Evolutionary conservation across 768 basidiomycete species (phyloP).

Genomic region (Grammothele lineata): DNA sequence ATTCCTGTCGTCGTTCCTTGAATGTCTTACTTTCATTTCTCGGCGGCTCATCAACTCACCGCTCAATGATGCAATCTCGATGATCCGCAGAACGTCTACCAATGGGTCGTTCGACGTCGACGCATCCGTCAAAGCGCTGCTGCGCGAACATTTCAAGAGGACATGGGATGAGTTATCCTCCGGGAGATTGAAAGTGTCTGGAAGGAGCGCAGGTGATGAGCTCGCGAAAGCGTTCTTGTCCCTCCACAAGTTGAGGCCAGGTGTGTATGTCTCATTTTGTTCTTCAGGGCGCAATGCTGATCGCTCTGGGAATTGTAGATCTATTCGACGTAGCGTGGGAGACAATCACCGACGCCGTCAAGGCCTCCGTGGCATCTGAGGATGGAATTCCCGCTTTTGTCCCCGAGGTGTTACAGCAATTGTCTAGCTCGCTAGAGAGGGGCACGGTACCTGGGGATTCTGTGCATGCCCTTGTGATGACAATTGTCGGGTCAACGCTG

Average conservation of each 20-base stretch:
- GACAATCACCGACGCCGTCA: conserved; percentile 31
- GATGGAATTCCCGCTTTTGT: conserved; percentile 31
- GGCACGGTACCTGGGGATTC: conserved; percentile 23
- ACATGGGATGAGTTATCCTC: conserved; percentile 46
- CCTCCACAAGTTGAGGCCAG: conserved; percentile 23
- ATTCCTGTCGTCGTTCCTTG: conserved; percentile 65
- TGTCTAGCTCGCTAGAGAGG: conserved; percentile 37
- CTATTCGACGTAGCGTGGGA: conserved; percentile 51
- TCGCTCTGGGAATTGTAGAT: conserved; percentile 30
- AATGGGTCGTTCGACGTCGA: background rate
- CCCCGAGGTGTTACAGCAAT: conserved; percentile 42
- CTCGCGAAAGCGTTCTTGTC: conserved; percentile 39
- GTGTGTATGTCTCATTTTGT: too few relatives aligned
- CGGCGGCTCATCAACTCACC: conserved; percentile 33
- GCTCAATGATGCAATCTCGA: conserved; percentile 10
- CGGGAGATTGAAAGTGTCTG: conserved; percentile 44
- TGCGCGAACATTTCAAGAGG: conserved; percentile 41
- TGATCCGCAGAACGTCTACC: background rate
- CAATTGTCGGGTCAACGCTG: conserved; percentile 33
- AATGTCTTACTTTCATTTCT: conserved; percentile 61
- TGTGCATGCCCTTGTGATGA: conserved; percentile 27
- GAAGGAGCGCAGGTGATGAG: conserved; percentile 36
- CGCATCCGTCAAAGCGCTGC: conserved; percentile 26
- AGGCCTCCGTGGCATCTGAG: conserved; percentile 5
- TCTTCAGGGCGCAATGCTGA: too few relatives aligned